Evolutionary conservation across 1,284 basidiomycete species (phyloP).

Genomic region (Ustilago esculenta): DNA sequence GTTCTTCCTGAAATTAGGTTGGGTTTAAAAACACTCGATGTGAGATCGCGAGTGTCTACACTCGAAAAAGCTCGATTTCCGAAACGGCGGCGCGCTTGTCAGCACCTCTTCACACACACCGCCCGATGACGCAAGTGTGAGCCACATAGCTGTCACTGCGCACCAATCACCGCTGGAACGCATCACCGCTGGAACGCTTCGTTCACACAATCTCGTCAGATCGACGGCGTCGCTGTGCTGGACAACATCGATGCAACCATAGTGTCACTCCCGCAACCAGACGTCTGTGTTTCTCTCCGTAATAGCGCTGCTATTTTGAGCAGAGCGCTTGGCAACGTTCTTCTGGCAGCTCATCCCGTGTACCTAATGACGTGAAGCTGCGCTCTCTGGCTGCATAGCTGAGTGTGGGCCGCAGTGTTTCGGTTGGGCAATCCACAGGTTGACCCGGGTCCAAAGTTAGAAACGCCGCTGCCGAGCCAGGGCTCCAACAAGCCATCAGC

Average conservation of each 20-base stretch:
- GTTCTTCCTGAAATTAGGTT: constrained; percentile 12
- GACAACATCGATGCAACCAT: no score
- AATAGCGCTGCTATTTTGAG: constrained; percentile 35
- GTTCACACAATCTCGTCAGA: constrained; percentile 26
- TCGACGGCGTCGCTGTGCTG: no score
- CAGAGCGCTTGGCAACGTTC: not conserved
- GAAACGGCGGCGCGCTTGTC: no score
- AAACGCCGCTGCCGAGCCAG: constrained; percentile 4
- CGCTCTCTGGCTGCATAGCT: constrained; percentile 21
- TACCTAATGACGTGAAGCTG: constrained; percentile 39
- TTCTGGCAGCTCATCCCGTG: not conserved
- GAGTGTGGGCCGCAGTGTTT: constrained; percentile 12
- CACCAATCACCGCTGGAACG: constrained; percentile 9
- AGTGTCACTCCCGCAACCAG: no score
- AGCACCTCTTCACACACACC: constrained; percentile 23
- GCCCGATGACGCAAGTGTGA: constrained; percentile 39
- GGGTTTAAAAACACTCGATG: no score
- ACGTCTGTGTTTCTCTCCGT: no score
- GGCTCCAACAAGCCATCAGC: no score
- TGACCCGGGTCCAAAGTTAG: constrained; percentile 12
- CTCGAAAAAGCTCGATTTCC: no score
- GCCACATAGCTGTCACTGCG: not conserved
- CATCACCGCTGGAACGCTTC: not conserved
- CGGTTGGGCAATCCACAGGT: not conserved
- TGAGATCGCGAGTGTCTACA: constrained; percentile 2